Conservation (phyloP, 352 stramenopile species). For the Vaucheria bursata region DNA sequence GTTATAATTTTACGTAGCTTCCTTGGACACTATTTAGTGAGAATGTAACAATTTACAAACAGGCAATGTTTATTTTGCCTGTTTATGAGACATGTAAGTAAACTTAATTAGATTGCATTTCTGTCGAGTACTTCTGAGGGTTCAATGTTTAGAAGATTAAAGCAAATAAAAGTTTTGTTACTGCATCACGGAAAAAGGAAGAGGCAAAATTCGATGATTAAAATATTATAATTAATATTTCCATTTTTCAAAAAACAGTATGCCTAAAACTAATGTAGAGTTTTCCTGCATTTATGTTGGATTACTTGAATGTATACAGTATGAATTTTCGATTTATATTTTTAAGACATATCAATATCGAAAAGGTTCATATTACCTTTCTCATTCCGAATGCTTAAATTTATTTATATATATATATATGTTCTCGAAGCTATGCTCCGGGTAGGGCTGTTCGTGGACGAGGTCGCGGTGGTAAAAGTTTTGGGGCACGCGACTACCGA, state of each 20-base stretch:
- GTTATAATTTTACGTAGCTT: too few species aligned
- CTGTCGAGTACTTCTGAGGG: too few species aligned
- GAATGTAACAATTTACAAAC: too few species aligned
- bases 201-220: too few species aligned
- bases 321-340: not conserved
- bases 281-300: not conserved
- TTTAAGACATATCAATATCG: not conserved
- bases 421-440: not conserved
- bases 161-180: too few species aligned
- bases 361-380: not conserved
- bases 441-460: constrained; percentile 58
- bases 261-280: not conserved
- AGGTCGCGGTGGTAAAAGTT: constrained; percentile 60
- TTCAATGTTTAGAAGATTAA: too few species aligned
- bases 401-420: not conserved
- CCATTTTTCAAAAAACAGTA: not conserved
- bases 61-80: too few species aligned
- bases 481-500: constrained; percentile 74
- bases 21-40: too few species aligned
- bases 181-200: too few species aligned
- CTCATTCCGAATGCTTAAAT: not conserved
- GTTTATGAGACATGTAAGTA: too few species aligned
- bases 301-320: not conserved
- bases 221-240: too few species aligned
- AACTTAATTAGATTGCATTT: too few species aligned